Conservation (phyloP, 805 yeast genomes). For the Saturnispora kantuleensis region DNA sequence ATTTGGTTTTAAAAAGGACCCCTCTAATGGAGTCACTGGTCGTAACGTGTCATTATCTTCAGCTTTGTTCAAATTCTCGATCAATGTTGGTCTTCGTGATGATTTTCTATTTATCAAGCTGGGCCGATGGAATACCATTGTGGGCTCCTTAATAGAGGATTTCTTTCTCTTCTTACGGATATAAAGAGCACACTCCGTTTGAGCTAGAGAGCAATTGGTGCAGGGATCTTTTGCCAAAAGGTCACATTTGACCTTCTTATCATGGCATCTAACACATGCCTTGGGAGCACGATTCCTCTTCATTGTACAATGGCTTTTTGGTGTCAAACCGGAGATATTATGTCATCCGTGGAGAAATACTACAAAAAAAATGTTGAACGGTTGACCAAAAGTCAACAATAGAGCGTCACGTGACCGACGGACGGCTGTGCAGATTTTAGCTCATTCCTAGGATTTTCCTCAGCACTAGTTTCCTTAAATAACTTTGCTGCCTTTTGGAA, state of each 20-base stretch:
- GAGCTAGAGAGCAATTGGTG: slow-evolving; percentile 59
- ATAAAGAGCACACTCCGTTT: slow-evolving; percentile 50
- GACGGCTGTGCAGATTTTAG: no score
- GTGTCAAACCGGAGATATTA: not conserved
- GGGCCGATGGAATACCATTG: not conserved
- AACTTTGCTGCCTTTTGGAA: no score
- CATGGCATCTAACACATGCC: slow-evolving; percentile 67
- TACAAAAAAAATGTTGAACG: no score
- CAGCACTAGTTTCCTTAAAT: no score
- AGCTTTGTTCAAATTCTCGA: not conserved
- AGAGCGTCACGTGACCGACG: no score
- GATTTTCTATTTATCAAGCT: no score
- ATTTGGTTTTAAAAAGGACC: slow-evolving; percentile 16
- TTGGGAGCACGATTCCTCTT: slow-evolving; percentile 53
- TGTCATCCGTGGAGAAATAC: not conserved
- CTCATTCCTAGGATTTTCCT: no score
- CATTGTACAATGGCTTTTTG: slow-evolving; percentile 1
- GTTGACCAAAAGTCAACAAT: no score
- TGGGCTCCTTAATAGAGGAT: not conserved
- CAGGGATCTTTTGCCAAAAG: slow-evolving; percentile 39
- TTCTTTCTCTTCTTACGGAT: slow-evolving; percentile 34
- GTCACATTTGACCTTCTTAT: slow-evolving; percentile 69
- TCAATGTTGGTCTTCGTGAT: not conserved
- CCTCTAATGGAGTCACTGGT: slow-evolving; percentile 2
- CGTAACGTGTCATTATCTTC: not conserved